A percentile compares a stretch with the other conserved stretches of the same genome.
These are phyloP conservation scores for Dendrobium nobile DNA, from an alignment of 106 monocot species.

Conservation along the genomic window DNA sequence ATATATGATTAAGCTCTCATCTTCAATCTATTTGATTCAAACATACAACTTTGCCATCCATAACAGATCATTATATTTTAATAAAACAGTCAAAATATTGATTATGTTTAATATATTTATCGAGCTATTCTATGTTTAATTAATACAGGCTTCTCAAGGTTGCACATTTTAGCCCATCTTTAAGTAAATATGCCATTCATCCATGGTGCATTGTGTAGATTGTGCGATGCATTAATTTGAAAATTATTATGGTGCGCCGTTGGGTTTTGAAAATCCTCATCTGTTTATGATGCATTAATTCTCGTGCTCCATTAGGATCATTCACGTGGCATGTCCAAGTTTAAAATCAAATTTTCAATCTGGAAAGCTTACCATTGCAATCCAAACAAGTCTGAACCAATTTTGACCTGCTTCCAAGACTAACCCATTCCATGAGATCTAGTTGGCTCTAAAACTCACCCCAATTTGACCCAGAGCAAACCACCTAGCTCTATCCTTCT, in stretches of 20 bases:
- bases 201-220: background rate
- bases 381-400: too few species aligned
- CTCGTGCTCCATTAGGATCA: too few species aligned
- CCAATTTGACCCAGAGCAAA: too few species aligned
- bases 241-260: background rate
- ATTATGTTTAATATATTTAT: background rate
- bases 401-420: too few species aligned
- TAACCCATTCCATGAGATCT: too few species aligned
- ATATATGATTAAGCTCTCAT: background rate
- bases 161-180: background rate
- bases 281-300: too few species aligned
- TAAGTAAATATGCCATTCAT: background rate
- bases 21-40: background rate
- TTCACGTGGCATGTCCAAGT: too few species aligned
- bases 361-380: too few species aligned
- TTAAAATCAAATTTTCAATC: too few species aligned
- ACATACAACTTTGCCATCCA: background rate
- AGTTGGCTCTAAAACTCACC: too few species aligned
- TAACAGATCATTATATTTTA: background rate
- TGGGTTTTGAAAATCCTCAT: background rate
- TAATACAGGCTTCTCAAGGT: background rate
- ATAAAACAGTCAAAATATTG: background rate
- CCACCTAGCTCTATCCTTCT: too few species aligned
- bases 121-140: background rate
- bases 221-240: background rate